These are phyloP conservation scores for Ailanthus altissimus DNA, from an alignment of 345 rosid genomes.

Conservation along the genomic window DNA sequence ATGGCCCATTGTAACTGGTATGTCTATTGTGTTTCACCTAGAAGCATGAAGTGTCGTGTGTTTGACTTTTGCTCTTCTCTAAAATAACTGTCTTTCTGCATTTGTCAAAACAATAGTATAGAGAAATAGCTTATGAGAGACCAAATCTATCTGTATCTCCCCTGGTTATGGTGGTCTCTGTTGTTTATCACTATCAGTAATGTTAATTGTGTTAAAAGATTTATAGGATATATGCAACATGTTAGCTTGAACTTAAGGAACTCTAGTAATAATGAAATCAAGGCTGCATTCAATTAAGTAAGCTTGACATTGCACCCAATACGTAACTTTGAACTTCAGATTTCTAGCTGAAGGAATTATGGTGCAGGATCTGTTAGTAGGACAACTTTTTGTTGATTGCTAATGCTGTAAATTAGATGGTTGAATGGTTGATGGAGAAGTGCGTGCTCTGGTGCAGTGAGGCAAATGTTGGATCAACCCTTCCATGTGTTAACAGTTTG, in stretches of 20 bases:
- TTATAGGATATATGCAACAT: background rate
- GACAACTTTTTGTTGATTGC: background rate
- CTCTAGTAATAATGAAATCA: background rate
- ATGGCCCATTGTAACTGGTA: background rate
- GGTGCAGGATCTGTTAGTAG: background rate
- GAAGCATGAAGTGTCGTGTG: background rate
- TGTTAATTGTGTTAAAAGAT: background rate
- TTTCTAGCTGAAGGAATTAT: background rate
- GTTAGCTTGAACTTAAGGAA: background rate
- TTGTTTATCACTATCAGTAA: background rate
- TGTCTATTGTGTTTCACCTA: background rate
- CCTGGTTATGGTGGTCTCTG: background rate
- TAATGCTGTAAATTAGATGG: constrained; percentile 2
- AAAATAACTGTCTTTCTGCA: background rate
- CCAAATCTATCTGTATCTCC: background rate
- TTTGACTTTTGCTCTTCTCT: background rate
- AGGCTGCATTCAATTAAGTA: background rate
- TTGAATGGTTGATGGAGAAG: background rate
- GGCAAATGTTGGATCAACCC: background rate
- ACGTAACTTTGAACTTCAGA: background rate
- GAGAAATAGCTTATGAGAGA: background rate
- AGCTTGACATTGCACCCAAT: background rate
- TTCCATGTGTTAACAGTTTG: background rate
- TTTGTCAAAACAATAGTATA: background rate
- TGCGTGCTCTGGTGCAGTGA: background rate